Conservation (phyloP, 164 flowering plant genomes). For the Vitis rupestris region DNA sequence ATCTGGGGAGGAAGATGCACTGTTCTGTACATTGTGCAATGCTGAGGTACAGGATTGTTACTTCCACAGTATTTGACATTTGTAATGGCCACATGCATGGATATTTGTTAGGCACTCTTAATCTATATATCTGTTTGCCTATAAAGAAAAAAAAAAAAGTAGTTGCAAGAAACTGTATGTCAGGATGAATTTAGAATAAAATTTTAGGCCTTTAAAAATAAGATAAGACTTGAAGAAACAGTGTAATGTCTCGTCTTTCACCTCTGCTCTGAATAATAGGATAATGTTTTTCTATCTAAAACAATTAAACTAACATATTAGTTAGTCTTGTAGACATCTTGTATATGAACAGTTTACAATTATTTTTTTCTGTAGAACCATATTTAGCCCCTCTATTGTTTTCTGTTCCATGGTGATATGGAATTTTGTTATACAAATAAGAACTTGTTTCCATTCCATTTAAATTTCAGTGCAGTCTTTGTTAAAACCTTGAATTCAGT, state of each 20-base stretch:
- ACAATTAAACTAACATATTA: background rate
- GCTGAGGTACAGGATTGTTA: slow-evolving; percentile 63
- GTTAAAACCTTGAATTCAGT: background rate
- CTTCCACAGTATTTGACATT: background rate
- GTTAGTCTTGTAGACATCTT: background rate
- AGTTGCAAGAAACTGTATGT: too few relatives aligned
- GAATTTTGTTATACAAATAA: background rate
- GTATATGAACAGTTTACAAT: background rate
- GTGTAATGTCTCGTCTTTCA: background rate
- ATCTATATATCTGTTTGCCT: too few relatives aligned
- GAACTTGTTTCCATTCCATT: too few relatives aligned
- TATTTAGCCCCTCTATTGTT: background rate
- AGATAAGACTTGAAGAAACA: background rate
- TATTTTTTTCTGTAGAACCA: background rate
- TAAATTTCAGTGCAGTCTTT: background rate
- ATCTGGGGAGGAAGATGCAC: slow-evolving; percentile 73
- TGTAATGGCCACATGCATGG: too few relatives aligned
- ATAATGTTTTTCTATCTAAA: background rate
- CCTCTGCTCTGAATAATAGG: too few relatives aligned
- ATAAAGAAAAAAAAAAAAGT: too few relatives aligned
- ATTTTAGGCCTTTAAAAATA: too few relatives aligned
- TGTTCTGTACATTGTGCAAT: slow-evolving; percentile 94
- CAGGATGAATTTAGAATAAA: too few relatives aligned
- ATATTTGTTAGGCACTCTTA: too few relatives aligned
- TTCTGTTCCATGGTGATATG: background rate